Evolutionary conservation across 2,329 filamentous ascomycete genomes (phyloP).

Genomic region (Beauveria brongniartii): DNA sequence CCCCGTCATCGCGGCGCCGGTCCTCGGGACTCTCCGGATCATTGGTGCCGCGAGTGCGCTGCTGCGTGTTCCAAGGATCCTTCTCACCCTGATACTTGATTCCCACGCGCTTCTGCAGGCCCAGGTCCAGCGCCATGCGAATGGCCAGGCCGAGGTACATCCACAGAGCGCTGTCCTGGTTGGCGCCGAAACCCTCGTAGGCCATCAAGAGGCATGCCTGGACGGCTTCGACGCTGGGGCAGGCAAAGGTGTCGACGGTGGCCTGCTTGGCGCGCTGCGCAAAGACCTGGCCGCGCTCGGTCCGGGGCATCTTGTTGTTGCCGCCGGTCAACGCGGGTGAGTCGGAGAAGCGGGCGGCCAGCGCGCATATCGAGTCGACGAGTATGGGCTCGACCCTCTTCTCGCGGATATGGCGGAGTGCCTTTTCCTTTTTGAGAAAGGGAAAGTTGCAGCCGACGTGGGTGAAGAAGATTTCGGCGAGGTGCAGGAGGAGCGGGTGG

Average conservation of each 20-base stretch:
- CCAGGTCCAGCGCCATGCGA: slow-evolving; percentile 71
- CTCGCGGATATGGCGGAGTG: slow-evolving; percentile 67
- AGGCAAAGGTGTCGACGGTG: slow-evolving; percentile 74
- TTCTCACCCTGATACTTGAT: slow-evolving; percentile 52
- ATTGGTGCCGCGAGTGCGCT: slow-evolving; percentile 30
- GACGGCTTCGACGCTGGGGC: slow-evolving; percentile 73
- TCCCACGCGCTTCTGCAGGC: slow-evolving; percentile 73
- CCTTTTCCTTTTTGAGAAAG: slow-evolving; percentile 66
- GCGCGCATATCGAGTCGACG: slow-evolving; percentile 76
- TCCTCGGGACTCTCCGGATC: slow-evolving; percentile 31
- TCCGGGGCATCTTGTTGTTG: slow-evolving; percentile 41
- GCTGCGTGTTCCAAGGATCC: slow-evolving; percentile 40
- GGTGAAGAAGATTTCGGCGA: slow-evolving; percentile 73
- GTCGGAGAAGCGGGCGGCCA: slow-evolving; percentile 74
- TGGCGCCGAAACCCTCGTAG: slow-evolving; percentile 82
- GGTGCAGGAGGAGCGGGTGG: slow-evolving; percentile 64
- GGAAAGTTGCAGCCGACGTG: slow-evolving; percentile 82
- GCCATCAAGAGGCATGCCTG: slow-evolving; percentile 78
- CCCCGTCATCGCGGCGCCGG: slow-evolving; percentile 34
- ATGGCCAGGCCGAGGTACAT: slow-evolving; percentile 89
- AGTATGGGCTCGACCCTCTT: slow-evolving; percentile 77
- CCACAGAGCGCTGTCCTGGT: slow-evolving; percentile 84
- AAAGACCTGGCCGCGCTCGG: slow-evolving; percentile 69
- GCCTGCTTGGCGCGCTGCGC: slow-evolving; percentile 76
- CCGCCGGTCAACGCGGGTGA: slow-evolving; percentile 39